Evolutionary conservation across 2,329 filamentous ascomycete genomes (phyloP).

Genomic region (Trichophyton equinum): DNA sequence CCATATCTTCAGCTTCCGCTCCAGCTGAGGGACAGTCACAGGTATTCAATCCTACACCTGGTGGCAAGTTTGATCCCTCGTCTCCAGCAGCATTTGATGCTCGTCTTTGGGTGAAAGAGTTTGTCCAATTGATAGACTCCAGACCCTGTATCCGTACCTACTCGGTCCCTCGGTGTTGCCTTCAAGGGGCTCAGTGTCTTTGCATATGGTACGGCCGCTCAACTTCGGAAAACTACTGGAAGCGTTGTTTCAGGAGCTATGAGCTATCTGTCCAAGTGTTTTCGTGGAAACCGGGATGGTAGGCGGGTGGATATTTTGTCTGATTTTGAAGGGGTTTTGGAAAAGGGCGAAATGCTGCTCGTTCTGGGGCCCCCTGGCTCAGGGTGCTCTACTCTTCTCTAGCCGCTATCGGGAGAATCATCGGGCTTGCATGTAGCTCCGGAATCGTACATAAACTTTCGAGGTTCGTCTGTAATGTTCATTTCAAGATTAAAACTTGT

Average conservation of each 20-base stretch:
- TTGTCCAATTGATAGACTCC: not conserved
- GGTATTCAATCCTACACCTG: not conserved
- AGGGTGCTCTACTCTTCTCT: slow-evolving; percentile 69
- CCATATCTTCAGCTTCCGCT: not conserved
- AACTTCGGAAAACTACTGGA: slow-evolving; percentile 34
- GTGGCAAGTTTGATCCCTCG: not conserved
- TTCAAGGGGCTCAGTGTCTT: slow-evolving; percentile 28
- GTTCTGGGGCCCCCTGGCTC: slow-evolving; percentile 41
- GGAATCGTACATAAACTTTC: slow-evolving; percentile 64
- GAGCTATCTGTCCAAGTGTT: not conserved
- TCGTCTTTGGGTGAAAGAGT: not conserved
- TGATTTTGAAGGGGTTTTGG: not conserved
- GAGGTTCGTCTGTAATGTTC: slow-evolving; percentile 26
- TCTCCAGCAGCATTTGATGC: not conserved
- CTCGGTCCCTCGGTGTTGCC: slow-evolving; percentile 20
- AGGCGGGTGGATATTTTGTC: not conserved
- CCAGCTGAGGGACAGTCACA: not conserved
- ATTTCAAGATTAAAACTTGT: slow-evolving; percentile 26
- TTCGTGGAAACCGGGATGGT: slow-evolving; percentile 13
- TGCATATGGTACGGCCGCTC: slow-evolving; percentile 27
- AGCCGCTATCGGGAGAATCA: slow-evolving; percentile 70
- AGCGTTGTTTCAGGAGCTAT: slow-evolving; percentile 27
- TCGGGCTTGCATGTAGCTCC: slow-evolving; percentile 64
- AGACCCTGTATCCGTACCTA: not conserved
- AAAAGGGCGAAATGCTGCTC: slow-evolving; percentile 24